Conservation (phyloP, 2,329 filamentous ascomycete genomes). For the Niveomyces coronatus region DNA sequence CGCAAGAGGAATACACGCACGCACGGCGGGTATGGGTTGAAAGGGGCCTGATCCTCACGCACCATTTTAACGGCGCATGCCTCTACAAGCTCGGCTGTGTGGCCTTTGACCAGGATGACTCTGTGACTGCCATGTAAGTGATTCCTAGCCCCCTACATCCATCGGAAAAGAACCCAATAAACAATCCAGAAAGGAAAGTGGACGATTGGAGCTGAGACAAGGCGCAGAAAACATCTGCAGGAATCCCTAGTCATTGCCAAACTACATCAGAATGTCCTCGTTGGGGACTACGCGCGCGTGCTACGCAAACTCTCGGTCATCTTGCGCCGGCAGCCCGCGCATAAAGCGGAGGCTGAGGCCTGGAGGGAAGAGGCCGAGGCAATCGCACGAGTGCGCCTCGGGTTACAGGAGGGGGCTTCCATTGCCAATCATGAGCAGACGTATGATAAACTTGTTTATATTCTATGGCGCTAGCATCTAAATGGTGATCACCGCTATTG, state of each 20-base stretch:
- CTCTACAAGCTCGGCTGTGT: slow-evolving; percentile 2
- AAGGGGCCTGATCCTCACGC: neutral
- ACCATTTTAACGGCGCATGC: neutral
- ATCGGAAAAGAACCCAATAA: neutral
- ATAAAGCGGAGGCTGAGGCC: neutral
- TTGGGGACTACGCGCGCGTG: neutral
- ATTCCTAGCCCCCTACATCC: neutral
- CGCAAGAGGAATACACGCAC: neutral
- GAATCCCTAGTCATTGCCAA: neutral
- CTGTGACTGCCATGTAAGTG: neutral
- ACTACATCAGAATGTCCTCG: neutral
- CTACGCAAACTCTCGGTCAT: neutral
- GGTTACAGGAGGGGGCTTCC: neutral
- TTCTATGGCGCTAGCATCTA: neutral
- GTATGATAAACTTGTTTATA: neutral
- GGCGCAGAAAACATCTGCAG: neutral
- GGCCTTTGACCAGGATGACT: neutral
- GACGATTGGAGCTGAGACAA: neutral
- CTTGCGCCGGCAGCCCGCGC: neutral
- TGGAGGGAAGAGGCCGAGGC: neutral
- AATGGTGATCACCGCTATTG: no score
- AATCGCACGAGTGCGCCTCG: neutral
- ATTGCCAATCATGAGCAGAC: neutral
- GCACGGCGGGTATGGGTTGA: neutral
- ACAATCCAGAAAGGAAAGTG: neutral